Evolutionary conservation across 305 asterid genomes (phyloP), one percentile per base, ranked within the genome.

Genomic region (Solanum hybrid): DNA sequence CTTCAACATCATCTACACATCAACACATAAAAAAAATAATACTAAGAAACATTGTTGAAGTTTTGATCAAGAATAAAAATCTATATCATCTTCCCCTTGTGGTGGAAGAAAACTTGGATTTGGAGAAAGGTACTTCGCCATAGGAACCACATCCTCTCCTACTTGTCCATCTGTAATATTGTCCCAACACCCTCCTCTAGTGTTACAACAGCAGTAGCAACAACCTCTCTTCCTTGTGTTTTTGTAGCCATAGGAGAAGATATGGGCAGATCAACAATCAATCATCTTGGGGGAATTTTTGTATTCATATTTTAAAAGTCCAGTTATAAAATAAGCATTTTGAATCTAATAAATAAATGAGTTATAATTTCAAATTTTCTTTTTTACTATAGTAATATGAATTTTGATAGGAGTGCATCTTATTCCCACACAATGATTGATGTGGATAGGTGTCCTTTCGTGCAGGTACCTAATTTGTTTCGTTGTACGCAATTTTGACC

Each of bases 41-140:
- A 33, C 4, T 8, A 20, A 64, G n/a, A 20, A 6, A 64, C n/a
- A 64, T 64, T 39, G 51, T 40, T 40, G 14, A 40, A 40, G 51
- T 40, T 40, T 11, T 40, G 51, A 40, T 40, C 14, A 89, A 71
- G 26, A 16, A 6, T 18, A 51, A 13, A 5, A 51, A 18, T 3
- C 61, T 46, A 18, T 22, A 3, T 18, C 71, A 61, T 61, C 76
- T 20, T 84, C 40, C 35, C 74, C 90, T 16, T 40, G 51, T 40
- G 90, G 88, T 5, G 96, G 95, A 0, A 93, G 91, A 11, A 90
- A 88, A 22, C 87, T 78, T 5, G 93, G 80, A 35, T 93, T 94
- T 3, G 94, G 94, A 39, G 87, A 22, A 0, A 18, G 5, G 22
- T 31, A 91, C 9, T 57, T 71, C 37, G 3, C 88, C n/a, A 29